Evolutionary conservation across 768 basidiomycete genomes (phyloP).

Genomic region (Tricholoma furcatifolium): DNA sequence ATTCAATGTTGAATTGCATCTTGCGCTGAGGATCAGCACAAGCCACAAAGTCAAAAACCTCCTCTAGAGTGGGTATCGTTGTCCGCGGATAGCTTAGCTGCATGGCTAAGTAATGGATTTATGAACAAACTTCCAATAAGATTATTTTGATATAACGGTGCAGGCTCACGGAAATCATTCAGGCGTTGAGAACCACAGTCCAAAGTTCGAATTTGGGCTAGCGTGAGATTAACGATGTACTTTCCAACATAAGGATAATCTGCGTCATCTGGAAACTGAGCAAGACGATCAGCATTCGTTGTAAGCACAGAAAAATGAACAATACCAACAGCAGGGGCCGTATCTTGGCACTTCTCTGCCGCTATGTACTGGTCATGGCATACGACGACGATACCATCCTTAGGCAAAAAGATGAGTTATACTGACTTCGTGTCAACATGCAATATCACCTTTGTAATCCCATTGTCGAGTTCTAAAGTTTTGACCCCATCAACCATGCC

Average conservation of each 20-base stretch:
- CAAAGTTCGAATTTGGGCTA: conserved; percentile 76
- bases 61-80: conserved; percentile 69
- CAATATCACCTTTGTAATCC: conserved; percentile 59
- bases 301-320: conserved; percentile 13
- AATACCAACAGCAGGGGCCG: conserved; percentile 50
- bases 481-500: conserved; percentile 74
- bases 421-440: background rate
- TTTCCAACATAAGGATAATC: conserved; percentile 77
- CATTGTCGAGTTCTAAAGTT: conserved; percentile 78
- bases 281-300: background rate
- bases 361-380: conserved; percentile 78
- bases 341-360: conserved; percentile 67
- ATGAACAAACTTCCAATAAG: background rate
- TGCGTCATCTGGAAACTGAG: conserved; percentile 54
- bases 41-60: conserved; percentile 73
- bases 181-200: conserved; percentile 77
- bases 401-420: background rate
- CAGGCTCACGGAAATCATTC: conserved; percentile 50
- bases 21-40: conserved; percentile 67
- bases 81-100: conserved; percentile 67
- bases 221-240: conserved; percentile 70
- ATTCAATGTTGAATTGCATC: conserved; percentile 77
- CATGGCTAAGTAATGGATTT: conserved; percentile 43
- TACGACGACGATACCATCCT: conserved; percentile 78
- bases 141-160: background rate